Evolutionary conservation across 306 rosid species (phyloP).

Genomic region (peach (Prunus persica)): Prunus_persica_NCBIv2 NC_034016.1:15565501-15566000

Average conservation of each 20-base stretch:
- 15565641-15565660: constrained; percentile 97
- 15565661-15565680: constrained; percentile 98
- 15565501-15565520: not conserved
- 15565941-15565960: constrained; percentile 97
- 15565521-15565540: not conserved
- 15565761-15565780: not conserved
- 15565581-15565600: constrained; percentile 11
- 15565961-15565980: constrained; percentile 99
- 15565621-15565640: constrained; percentile 81
- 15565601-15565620: constrained; percentile 16
- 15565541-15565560: not conserved
- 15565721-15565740: constrained; percentile 10
- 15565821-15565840: not conserved
- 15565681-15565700: constrained; percentile 98
- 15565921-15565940: constrained; percentile 31
- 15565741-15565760: not conserved
- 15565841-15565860: not conserved
- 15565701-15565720: constrained; percentile 13
- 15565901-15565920: constrained; percentile 9
- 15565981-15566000: constrained; percentile 89
- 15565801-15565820: not conserved
- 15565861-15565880: not conserved
- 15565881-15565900: not conserved
- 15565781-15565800: not conserved
- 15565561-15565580: not conserved